Conservation (phyloP, 2,329 filamentous ascomycete genomes). For the Botrytis aclada region DNA sequence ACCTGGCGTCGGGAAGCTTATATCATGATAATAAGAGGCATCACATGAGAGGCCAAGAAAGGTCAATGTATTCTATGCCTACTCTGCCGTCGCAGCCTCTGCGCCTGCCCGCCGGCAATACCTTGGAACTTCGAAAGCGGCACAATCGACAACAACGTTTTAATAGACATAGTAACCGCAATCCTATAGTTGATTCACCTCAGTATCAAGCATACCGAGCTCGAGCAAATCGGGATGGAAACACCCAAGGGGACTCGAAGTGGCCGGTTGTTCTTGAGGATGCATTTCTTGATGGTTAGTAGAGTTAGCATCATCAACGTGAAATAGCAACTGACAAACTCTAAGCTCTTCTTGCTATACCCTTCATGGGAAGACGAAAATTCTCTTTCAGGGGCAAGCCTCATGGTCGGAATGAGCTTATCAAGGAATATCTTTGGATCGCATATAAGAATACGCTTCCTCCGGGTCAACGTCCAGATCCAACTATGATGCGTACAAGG, state of each 20-base stretch:
- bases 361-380: constrained; percentile 64
- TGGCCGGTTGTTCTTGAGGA: constrained; percentile 63
- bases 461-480: constrained; percentile 46
- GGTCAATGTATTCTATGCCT: constrained; percentile 30
- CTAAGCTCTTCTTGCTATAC: constrained; percentile 61
- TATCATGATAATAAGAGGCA: constrained; percentile 35
- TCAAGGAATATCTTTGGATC: constrained; percentile 65
- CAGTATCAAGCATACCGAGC: constrained; percentile 65
- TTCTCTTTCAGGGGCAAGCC: constrained; percentile 62
- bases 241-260: constrained; percentile 56
- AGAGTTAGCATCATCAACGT: background rate
- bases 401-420: constrained; percentile 67
- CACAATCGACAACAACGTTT: constrained; percentile 33
- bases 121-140: constrained; percentile 37
- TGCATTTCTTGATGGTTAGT: constrained; percentile 64
- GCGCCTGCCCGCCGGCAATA: constrained; percentile 25
- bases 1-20: constrained; percentile 28
- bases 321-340: background rate
- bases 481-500: constrained; percentile 45
- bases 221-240: constrained; percentile 61
- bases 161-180: constrained; percentile 40
- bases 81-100: constrained; percentile 33
- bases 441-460: constrained; percentile 42
- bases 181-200: constrained; percentile 60
- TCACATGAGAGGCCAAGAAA: constrained; percentile 25